Base-by-base conservation (phyloP, 116 monocot species). In the Cymodocea nodosa region DNA sequence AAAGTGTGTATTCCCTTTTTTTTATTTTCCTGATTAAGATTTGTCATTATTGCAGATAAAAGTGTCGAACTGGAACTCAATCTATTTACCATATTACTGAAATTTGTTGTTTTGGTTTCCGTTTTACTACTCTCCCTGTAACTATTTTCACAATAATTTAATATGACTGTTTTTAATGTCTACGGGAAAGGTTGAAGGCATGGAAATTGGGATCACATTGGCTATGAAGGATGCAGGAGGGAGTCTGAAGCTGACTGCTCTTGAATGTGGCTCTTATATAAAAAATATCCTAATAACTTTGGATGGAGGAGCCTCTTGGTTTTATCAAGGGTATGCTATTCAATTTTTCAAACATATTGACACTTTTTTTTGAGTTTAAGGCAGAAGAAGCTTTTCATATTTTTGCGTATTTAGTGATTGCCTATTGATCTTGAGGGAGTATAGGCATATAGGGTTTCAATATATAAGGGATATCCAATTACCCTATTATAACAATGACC, bases 261-360 rank as follows among this genome's bases (percentile, higher is more conserved):
- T 59, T 51, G 80, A 98, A 72, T 80, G 76, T 69, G 86, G 84
- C 30, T 98, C 92, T 70, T 77, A 84, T 69, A 71, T 98, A 74
- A 60, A 82, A 68, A 76, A 89, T 71, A 74, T 98, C 60, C 44
- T 65, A 44, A 84, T 98, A 64, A 77, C 61, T 25, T 70, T 91
- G 70, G 71, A 89, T 68, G 98, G 98, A 56, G 89, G 86, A 82
- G 86, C 86, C 60, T 89, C 98, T 75, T 98, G 98, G 98, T 85
- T 98, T 67, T 98, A 98, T 79, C 88, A 98, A 91, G 92, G 87
- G 98, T 98, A 89, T 69, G 78, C 37, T 67, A 9, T 59, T 57
- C 24, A 6, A 60, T 17, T 35, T 17, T 35, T 36, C 16, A 48
- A 34, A 66, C 15, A 64, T 6, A 64, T 64, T 48, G 14, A 60